Base-by-base conservation (phyloP, 75 land plant genomes). In the Chamaecyparis obtusa region DNA sequence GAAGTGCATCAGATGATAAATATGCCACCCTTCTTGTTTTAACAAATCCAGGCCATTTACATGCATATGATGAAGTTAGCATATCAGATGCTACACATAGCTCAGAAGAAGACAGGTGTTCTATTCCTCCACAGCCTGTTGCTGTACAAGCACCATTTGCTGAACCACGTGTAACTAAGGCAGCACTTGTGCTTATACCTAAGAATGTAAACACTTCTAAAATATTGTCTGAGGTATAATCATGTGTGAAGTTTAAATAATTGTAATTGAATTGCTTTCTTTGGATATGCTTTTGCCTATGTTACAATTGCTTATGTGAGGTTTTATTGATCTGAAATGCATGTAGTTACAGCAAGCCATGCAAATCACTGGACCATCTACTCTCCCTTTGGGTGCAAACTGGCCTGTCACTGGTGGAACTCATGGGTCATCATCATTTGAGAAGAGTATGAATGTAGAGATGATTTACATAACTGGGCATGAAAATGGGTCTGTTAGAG, bases 391-490 rank as follows among this genome's bases (percentile, higher is more conserved):
- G 87, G 95, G 92, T 57, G 88, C 90, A 32, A 93, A 91, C 85
- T 98, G 99, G 99, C 97, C 99, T 64, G 81, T 98, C 79, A 97
- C 94, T 83, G 99, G 99, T 83, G 99, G 99, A 55, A 87, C 90
- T 79, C 91, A 88, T 55, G 35, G 79, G 83, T 83, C 86, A 74
- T 41, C 86, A 57, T 79, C 86, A n/a, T 85, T 84, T 83, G 84
- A 87, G 83, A 88, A 83, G 36, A 89, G 85, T 84, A 46, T n/a
- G 78, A 75, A 36, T 13, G 24, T 90, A 54, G 76, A 89, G 86
- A 89, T 89, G 43, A 7, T 98, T 35, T 93, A 91, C 86, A 87
- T 96, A 84, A 93, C 92, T 44, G 99, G 99, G 85, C 98, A 94
- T 87, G 88, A 91, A 86, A 93, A 94, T 91, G 99, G 99, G 79